Base-by-base conservation (phyloP, 129 eudicot species). In the Artemisia argyi region DNA sequence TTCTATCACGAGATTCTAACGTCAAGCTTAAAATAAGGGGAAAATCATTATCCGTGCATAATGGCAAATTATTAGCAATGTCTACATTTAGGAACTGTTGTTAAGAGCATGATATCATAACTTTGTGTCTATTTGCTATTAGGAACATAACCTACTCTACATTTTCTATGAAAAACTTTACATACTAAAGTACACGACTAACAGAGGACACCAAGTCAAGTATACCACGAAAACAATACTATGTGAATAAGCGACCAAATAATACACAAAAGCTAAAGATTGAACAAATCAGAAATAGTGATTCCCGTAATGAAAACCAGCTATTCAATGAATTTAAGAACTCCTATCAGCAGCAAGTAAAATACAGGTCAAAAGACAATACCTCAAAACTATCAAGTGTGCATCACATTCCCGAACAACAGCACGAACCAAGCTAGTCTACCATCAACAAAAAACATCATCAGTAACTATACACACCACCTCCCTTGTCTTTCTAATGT, bases 361-460 rank as follows among this genome's bases (percentile, higher is more conserved):
- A 14, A 52, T 61, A 26, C 59, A 53, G 67, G 44, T 71, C 67
- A 78, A 39, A 44, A 61, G 58, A 28, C 28, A 83, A 61, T 84
- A 91, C 97, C 97, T 91, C 39, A 91, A 80, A 72, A 77, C 80
- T 10, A 77, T 86, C 71, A 91, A 76, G 62, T 88, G 92, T 3
- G 96, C 96, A 76, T 76, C 93, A 78, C 85, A 88, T 88, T 91
- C 93, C 10, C 83, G 93, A 83, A 84, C 96, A 74, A 88, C 97
- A 15, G 97, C 97, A 56, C 97, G 88, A 81, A 91, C 97, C 87
- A 91, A 86, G 86, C 97, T 88, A 68, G 97, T 91, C 97, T 91
- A 62, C 57, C 71, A 69, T 59, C 57, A 51, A 63, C 44, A 79
- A n/a, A 44, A 77, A 71, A 53, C 61, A 55, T 12, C 57, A 77